Percentiles rank a stretch among this genome's conserved stretches.
phyloP scores from a whole-genome alignment of 1,284 basidiomycete genomes.

The Microbotryomycetes sp. region DNA sequence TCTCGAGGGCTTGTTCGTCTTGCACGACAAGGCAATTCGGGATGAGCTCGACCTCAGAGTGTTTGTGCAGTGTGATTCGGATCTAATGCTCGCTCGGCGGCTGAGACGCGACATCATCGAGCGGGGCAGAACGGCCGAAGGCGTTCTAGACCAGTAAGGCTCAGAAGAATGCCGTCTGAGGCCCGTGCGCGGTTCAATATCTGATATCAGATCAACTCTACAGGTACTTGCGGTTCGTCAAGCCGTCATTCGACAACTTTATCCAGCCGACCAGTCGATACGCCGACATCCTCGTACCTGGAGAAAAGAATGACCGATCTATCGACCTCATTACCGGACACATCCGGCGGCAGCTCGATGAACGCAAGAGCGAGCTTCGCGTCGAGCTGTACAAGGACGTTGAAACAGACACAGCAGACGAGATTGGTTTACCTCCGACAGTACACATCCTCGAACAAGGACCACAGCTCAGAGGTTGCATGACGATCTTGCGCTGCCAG shows the following conservation, averaged over 20 bases:
- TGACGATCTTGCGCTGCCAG: constrained; percentile 64
- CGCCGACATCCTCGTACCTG: constrained; percentile 90
- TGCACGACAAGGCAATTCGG: constrained; percentile 64
- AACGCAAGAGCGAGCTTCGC: constrained; percentile 66
- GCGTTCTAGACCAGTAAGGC: constrained; percentile 74
- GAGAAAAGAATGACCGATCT: constrained; percentile 70
- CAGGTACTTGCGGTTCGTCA: constrained; percentile 80
- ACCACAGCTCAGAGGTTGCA: constrained; percentile 32
- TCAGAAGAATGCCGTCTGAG: no score
- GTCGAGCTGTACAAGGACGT: constrained; percentile 52
- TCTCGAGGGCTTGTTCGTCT: constrained; percentile 85
- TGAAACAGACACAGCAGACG: not conserved
- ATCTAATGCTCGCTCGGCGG: constrained; percentile 91
- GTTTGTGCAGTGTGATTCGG: constrained; percentile 66
- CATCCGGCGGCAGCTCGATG: constrained; percentile 72
- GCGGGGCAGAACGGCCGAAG: constrained; percentile 73
- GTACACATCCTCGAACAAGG: not conserved
- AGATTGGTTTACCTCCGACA: not conserved
- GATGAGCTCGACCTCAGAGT: constrained; percentile 85
- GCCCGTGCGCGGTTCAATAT: no score
- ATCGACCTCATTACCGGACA: constrained; percentile 91
- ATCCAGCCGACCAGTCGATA: constrained; percentile 79
- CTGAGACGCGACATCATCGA: constrained; percentile 82
- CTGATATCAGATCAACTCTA: no score
- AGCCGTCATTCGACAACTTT: constrained; percentile 88